Evolutionary conservation across 2,329 filamentous ascomycete species (phyloP).

Genomic region (Teratosphaeria epicoccoides): DNA sequence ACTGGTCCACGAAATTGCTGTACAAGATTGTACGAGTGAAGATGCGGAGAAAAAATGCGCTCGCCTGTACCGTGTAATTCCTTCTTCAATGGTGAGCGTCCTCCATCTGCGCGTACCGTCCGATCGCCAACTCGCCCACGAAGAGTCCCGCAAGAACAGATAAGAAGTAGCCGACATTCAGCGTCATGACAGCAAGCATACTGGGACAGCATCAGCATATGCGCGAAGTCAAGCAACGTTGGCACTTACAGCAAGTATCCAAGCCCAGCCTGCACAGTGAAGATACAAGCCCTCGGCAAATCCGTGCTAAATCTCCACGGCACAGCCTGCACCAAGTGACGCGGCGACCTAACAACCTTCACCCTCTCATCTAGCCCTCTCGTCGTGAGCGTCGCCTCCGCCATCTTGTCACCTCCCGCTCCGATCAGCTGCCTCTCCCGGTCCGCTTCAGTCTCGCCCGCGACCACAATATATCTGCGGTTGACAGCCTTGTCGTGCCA

Average conservation of each 20-base stretch:
- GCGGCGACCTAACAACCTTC: constrained; percentile 52
- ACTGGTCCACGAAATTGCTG: too few relatives aligned
- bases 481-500: constrained; percentile 64
- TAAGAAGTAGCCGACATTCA: constrained; percentile 76
- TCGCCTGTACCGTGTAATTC: too few relatives aligned
- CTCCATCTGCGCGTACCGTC: constrained; percentile 49
- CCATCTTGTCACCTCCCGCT: constrained; percentile 39
- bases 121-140: constrained; percentile 71
- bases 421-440: constrained; percentile 22
- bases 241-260: constrained; percentile 72
- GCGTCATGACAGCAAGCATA: constrained; percentile 86
- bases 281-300: constrained; percentile 58
- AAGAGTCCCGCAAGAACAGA: constrained; percentile 72
- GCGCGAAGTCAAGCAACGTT: not conserved
- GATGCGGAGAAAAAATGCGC: too few relatives aligned
- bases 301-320: constrained; percentile 80
- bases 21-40: too few relatives aligned
- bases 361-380: constrained; percentile 77
- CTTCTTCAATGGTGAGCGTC: constrained; percentile 29
- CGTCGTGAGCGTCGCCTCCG: constrained; percentile 56
- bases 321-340: constrained; percentile 37
- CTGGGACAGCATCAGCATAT: constrained; percentile 36
- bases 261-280: constrained; percentile 62
- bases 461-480: constrained; percentile 66
- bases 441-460: constrained; percentile 46